These are phyloP conservation scores for Castanopsis chinensis DNA, from an alignment of 306 rosid genomes.

Conservation along the genomic window DNA sequence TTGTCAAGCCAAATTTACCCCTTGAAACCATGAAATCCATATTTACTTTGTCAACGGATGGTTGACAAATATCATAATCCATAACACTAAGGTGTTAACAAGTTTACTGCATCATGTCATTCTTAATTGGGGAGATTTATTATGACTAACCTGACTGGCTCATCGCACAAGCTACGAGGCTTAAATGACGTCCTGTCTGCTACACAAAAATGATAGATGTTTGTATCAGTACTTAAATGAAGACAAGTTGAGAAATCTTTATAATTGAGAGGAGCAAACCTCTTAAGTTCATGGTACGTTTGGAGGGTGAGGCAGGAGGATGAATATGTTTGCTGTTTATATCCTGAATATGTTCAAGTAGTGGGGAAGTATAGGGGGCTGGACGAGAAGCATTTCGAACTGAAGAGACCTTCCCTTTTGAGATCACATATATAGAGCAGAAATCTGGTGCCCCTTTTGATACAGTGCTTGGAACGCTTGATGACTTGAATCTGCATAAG, in stretches of 20 bases:
- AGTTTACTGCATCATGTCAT: not conserved
- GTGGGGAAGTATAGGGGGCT: constrained; percentile 67
- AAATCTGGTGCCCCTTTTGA: constrained; percentile 80
- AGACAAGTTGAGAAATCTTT: not conserved
- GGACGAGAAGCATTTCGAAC: constrained; percentile 56
- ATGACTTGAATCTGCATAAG: constrained; percentile 64
- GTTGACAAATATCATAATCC: not conserved
- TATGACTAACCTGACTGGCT: constrained; percentile 40
- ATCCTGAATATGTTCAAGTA: constrained; percentile 37
- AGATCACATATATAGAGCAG: constrained; percentile 68
- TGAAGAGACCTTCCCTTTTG: constrained; percentile 79
- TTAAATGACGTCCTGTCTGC: constrained; percentile 54
- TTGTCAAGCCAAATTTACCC: not conserved
- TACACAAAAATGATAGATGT: constrained; percentile 2
- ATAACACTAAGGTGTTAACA: not conserved
- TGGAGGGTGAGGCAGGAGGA: constrained; percentile 33
- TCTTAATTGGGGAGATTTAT: not conserved
- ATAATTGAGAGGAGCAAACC: constrained; percentile 43
- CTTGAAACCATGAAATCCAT: not conserved
- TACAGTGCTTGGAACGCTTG: constrained; percentile 51
- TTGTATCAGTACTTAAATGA: not conserved
- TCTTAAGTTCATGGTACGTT: constrained; percentile 32
- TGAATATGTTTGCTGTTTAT: constrained; percentile 17
- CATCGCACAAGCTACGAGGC: constrained; percentile 59
- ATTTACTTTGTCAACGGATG: not conserved